Conservation (phyloP, 2,329 filamentous ascomycete species). For the Aspergillus eucalypticola region DNA sequence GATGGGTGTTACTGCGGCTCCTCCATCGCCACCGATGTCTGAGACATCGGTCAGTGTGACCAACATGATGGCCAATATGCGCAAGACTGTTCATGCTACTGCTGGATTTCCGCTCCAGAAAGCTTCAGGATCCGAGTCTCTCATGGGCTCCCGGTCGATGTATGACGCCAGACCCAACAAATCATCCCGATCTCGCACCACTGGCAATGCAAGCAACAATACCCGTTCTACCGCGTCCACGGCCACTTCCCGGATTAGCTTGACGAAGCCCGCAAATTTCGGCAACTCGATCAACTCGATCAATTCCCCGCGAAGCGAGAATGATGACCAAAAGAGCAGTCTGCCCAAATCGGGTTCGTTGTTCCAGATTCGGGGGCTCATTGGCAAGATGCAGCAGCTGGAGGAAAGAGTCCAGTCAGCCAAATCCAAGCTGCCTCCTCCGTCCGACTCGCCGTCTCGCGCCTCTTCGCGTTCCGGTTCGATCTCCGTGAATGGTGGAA, state of each 20-base stretch:
- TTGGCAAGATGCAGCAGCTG: slow-evolving; percentile 94
- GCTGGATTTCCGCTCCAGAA: slow-evolving; percentile 49
- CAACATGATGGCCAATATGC: slow-evolving; percentile 70
- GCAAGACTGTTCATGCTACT: slow-evolving; percentile 54
- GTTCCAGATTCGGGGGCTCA: slow-evolving; percentile 88
- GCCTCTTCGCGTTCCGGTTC: slow-evolving; percentile 69
- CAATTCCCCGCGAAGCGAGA: neutral
- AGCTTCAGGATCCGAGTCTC: slow-evolving; percentile 50
- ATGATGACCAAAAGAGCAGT: slow-evolving; percentile 48
- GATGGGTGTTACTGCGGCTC: slow-evolving; percentile 72
- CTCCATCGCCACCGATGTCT: slow-evolving; percentile 91
- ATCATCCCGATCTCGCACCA: slow-evolving; percentile 54
- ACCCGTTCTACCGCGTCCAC: slow-evolving; percentile 49
- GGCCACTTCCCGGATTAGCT: slow-evolving; percentile 39
- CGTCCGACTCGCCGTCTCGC: slow-evolving; percentile 73
- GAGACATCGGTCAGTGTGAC: slow-evolving; percentile 73
- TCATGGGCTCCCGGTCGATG: slow-evolving; percentile 55
- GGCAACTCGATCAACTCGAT: slow-evolving; percentile 46
- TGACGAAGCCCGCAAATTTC: slow-evolving; percentile 32
- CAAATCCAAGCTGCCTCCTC: slow-evolving; percentile 85
- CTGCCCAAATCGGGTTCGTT: slow-evolving; percentile 70
- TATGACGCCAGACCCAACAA: slow-evolving; percentile 45
- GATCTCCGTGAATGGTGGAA: slow-evolving; percentile 43
- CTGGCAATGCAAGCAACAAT: slow-evolving; percentile 55
- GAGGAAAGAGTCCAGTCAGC: slow-evolving; percentile 91